Percentiles rank a stretch among this genome's conserved stretches.
These are phyloP conservation scores for Wilhelminamyces savonicus DNA, from an alignment of 805 yeast genomes.

Conservation along the genomic window DNA sequence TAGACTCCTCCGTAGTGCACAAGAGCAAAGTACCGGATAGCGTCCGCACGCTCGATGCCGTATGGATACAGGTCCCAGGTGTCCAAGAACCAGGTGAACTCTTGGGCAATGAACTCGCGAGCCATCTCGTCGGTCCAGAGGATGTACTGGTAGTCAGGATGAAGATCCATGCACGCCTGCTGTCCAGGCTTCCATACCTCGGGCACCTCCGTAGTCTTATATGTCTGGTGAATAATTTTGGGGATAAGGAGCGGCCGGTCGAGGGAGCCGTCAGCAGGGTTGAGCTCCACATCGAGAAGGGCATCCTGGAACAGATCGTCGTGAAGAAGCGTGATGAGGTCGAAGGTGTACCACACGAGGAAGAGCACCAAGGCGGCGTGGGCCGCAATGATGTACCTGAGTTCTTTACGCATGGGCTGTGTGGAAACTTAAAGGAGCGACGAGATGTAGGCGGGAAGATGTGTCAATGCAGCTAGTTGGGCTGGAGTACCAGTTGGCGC, in stretches of 20 bases:
- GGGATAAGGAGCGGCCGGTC: conserved; percentile 62
- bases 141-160: conserved; percentile 83
- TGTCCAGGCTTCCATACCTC: conserved; percentile 78
- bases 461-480: no score
- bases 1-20: conserved; percentile 85
- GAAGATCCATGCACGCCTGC: conserved; percentile 65
- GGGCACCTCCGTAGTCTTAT: conserved; percentile 73
- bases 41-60: conserved; percentile 87
- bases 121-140: conserved; percentile 89
- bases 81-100: conserved; percentile 80
- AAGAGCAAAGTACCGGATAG: conserved; percentile 79
- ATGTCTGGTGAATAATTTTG: conserved; percentile 89
- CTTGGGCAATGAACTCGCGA: conserved; percentile 66
- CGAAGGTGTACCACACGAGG: conserved; percentile 59
- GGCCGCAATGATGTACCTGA: conserved; percentile 52
- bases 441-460: background rate
- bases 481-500: no score
- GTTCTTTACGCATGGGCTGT: conserved; percentile 53
- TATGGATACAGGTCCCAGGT: conserved; percentile 74
- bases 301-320: conserved; percentile 68
- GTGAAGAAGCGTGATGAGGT: conserved; percentile 64
- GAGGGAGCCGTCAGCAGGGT: conserved; percentile 41
- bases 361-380: conserved; percentile 51
- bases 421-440: background rate
- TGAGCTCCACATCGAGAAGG: conserved; percentile 54